Evolutionary conservation across 257 asterid species (phyloP), one percentile per base, ranked within the genome.

Genomic region (Petrea volubilis): DNA sequence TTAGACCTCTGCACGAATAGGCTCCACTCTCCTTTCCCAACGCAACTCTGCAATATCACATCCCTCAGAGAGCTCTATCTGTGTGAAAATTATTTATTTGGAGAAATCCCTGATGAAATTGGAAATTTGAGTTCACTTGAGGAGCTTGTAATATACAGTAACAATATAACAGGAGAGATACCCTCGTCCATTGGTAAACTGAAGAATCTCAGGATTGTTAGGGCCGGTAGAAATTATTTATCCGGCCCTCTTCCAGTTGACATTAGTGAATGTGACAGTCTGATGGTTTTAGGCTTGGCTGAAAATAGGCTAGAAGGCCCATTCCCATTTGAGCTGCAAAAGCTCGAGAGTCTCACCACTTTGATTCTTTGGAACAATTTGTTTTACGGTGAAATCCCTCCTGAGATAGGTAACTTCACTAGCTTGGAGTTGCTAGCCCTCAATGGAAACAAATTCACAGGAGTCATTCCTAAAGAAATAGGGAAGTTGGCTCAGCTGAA

Each of bases 1-100:
- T 73, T 92, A 69, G 92, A 89, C 93, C 95, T 92, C 59, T 89
- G 96, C 81, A 92, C 95, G 3, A 92, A 92, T 28, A 78, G 93
- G 56, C 58, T 92, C 73, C 86, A 86, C 65, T 70, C 70, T n/a
- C 60, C 55, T 61, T 78, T 92, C 55, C 97, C 96, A 25, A 0
- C 80, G 41, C 86, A 83, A 7, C 24, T 92, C 28, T 83, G 81
- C 79, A 81, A 60, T 25, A 57, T 84, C 65, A 73, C 80, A 47
- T 77, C 90, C 74, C 95, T 91, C 10, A 86, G 60, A 74, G 60
- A 84, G 82, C 83, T 91, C 38, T 91, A 80, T 52, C 49, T 91
- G 31, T 91, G 95, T 84, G 97, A 91, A 79, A 91, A 91, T 53
- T 87, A 87, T 50, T 23, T 91, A 0, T 82, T 64, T 50, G 97